Evolutionary conservation across 345 rosid species (phyloP).

Genomic region (Salix caprea): DNA sequence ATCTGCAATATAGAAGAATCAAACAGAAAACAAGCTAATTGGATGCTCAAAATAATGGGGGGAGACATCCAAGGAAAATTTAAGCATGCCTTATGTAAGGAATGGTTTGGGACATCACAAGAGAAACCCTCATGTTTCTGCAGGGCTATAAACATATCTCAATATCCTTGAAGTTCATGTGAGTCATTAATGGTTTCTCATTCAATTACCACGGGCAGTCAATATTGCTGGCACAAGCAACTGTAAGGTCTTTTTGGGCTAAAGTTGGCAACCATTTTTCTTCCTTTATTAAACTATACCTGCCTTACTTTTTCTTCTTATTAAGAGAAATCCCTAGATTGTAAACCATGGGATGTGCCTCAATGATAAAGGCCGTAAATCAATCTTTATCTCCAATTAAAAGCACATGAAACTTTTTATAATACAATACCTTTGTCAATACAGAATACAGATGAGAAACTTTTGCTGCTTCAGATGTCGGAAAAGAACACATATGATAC

Average conservation of each 20-base stretch:
- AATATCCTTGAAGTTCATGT: background rate
- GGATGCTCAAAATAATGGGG: background rate
- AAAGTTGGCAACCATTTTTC: background rate
- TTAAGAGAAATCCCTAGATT: background rate
- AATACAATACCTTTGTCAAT: slow-evolving; percentile 45
- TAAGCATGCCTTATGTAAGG: background rate
- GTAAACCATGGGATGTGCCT: background rate
- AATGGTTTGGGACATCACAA: background rate
- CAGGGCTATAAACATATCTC: background rate
- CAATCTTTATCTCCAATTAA: background rate
- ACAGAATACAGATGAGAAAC: slow-evolving; percentile 42
- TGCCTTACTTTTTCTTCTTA: background rate
- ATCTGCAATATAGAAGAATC: slow-evolving; percentile 40
- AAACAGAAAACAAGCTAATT: slow-evolving; percentile 8
- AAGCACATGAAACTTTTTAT: background rate
- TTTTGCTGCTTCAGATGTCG: slow-evolving; percentile 48
- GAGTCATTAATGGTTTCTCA: background rate
- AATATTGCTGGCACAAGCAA: background rate
- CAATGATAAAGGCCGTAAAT: background rate
- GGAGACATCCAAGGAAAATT: background rate
- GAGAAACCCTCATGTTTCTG: background rate
- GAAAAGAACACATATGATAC: slow-evolving; percentile 21
- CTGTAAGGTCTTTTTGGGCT: background rate
- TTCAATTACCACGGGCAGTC: background rate
- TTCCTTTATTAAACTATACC: background rate